A percentile compares a stretch with the other conserved stretches of the same genome.
Conservation (phyloP, 768 basidiomycete genomes). For the Phlebiopsis gigantea region DNA sequence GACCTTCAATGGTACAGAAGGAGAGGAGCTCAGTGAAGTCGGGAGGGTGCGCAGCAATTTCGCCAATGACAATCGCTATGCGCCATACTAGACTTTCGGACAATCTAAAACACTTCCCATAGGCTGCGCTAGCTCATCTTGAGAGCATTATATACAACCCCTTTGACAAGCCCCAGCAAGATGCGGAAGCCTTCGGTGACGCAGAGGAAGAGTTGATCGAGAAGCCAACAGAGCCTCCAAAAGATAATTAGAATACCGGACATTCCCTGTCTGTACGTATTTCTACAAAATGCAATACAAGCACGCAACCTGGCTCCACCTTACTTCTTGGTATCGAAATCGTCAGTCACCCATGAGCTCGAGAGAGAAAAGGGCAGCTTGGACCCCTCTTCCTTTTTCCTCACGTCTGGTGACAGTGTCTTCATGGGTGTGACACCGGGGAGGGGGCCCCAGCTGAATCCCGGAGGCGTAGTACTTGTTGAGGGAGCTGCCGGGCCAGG, state of each 20-base stretch:
- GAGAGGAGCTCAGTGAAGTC: constrained; percentile 76
- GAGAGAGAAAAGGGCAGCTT: constrained; percentile 7
- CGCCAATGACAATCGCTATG: constrained; percentile 66
- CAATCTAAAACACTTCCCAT: constrained; percentile 20
- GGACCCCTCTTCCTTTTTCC: constrained; percentile 1
- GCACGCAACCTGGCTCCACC: background rate
- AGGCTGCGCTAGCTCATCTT: constrained; percentile 80
- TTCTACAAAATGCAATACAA: background rate
- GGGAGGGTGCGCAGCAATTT: constrained; percentile 95
- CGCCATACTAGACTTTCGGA: constrained; percentile 66
- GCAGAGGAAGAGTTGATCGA: constrained; percentile 4
- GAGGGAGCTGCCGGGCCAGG: constrained; percentile 9
- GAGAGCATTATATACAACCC: constrained; percentile 76
- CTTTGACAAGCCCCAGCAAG: constrained; percentile 18
- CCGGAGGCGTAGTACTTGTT: constrained; percentile 18
- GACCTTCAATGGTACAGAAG: constrained; percentile 55
- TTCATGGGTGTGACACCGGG: constrained; percentile 26
- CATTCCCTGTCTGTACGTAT: background rate
- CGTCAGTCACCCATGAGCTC: constrained; percentile 17
- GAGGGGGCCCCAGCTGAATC: constrained; percentile 61
- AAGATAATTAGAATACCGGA: background rate
- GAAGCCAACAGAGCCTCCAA: background rate
- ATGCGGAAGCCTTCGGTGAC: constrained; percentile 8
- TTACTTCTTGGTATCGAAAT: constrained; percentile 12
- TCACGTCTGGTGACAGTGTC: constrained; percentile 9